Conservation (phyloP, 2,329 filamentous ascomycete genomes). For the Fusarium napiforme region DNA sequence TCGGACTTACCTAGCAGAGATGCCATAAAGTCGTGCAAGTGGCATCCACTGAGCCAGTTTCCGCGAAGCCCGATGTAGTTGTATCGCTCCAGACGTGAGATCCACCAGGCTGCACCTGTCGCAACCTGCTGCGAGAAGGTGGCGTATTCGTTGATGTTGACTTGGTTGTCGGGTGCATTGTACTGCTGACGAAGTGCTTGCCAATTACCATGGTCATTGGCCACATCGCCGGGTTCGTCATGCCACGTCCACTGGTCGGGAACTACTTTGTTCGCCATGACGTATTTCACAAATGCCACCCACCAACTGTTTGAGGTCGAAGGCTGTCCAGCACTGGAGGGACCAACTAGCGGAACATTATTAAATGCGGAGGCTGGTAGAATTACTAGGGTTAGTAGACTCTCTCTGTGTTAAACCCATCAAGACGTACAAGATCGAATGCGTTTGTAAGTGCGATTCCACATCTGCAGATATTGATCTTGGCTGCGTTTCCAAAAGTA, state of each 20-base stretch:
- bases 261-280: neutral
- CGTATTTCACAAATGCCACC: neutral
- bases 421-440: neutral
- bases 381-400: neutral
- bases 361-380: neutral
- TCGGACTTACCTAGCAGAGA: slow-evolving; percentile 1
- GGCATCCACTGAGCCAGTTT: neutral
- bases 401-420: neutral
- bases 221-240: neutral
- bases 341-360: neutral
- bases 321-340: neutral
- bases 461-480: neutral
- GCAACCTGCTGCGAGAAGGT: neutral
- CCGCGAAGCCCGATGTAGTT: neutral
- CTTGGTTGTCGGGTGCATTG: neutral
- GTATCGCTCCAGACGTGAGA: slow-evolving; percentile 4
- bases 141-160: slow-evolving; percentile 8
- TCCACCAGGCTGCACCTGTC: neutral
- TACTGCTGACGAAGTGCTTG: neutral
- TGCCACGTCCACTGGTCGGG: slow-evolving; percentile 7
- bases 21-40: neutral
- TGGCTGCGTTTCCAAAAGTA: neutral
- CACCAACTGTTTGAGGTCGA: slow-evolving; percentile 6
- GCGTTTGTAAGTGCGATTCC: neutral
- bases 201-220: neutral